Evolutionary conservation across 352 stramenopile species (phyloP).

Genomic region (Phytopythium ostracodes): DNA sequence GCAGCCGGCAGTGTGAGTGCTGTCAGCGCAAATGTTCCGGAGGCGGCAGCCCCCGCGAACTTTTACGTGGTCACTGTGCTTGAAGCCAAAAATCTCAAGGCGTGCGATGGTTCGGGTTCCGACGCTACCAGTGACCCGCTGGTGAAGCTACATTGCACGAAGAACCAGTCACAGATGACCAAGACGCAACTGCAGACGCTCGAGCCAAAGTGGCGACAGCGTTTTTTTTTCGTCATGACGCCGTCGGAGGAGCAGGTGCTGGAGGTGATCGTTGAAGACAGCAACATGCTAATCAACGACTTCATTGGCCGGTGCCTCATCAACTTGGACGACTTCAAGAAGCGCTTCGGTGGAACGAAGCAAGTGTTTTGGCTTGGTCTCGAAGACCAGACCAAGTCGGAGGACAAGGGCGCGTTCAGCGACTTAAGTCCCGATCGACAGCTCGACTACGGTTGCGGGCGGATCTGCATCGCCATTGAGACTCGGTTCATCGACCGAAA

Average conservation of each 20-base stretch:
- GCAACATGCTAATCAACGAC: constrained; percentile 61
- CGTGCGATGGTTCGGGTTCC: constrained; percentile 47
- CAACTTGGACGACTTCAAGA: constrained; percentile 56
- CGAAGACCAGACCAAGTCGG: constrained; percentile 37
- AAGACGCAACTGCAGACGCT: constrained; percentile 64
- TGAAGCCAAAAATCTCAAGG: constrained; percentile 47
- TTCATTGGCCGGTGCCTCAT: constrained; percentile 72
- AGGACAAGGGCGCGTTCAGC: constrained; percentile 26
- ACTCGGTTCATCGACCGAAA: constrained; percentile 48
- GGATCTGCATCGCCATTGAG: constrained; percentile 67
- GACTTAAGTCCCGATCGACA: constrained; percentile 46
- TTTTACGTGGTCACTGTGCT: constrained; percentile 66
- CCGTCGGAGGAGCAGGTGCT: constrained; percentile 38
- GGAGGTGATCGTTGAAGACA: constrained; percentile 59
- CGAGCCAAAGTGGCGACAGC: constrained; percentile 59
- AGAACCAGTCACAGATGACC: constrained; percentile 56
- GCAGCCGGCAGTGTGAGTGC: neutral
- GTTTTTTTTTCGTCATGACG: constrained; percentile 59
- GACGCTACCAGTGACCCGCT: constrained; percentile 67
- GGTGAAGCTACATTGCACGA: constrained; percentile 49
- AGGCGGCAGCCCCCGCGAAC: constrained; percentile 28
- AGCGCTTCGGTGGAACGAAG: constrained; percentile 41
- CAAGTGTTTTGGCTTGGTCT: constrained; percentile 66
- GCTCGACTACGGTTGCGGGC: constrained; percentile 44
- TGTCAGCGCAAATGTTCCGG: neutral